Evolutionary conservation across 2,329 filamentous ascomycete genomes (phyloP).

Genomic region (Colletotrichum lindemuthianum): DNA sequence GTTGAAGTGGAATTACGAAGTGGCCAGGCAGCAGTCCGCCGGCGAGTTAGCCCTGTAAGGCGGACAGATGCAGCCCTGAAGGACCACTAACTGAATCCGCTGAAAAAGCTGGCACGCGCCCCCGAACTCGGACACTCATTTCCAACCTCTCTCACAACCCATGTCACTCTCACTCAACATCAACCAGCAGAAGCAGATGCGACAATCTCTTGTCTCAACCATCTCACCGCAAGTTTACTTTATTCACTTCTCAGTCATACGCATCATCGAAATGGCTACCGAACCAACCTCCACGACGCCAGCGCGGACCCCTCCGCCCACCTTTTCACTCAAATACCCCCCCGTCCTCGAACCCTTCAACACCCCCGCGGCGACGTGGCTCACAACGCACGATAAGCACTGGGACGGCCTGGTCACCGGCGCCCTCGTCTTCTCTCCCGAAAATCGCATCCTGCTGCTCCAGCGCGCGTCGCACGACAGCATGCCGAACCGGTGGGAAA

Average conservation of each 20-base stretch:
- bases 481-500: slow-evolving; percentile 58
- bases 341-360: slow-evolving; percentile 36
- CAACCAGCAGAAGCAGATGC: background rate
- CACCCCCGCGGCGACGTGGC: slow-evolving; percentile 35
- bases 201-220: too few species aligned
- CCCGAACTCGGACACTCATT: too few species aligned
- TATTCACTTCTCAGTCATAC: too few species aligned
- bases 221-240: too few species aligned
- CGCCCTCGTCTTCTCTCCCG: slow-evolving; percentile 48
- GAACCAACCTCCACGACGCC: background rate
- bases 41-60: background rate
- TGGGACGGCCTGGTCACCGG: slow-evolving; percentile 44
- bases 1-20: too few species aligned
- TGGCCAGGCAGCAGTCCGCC: background rate
- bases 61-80: background rate
- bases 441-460: slow-evolving; percentile 53
- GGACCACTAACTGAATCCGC: background rate
- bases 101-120: background rate
- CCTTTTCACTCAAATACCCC: slow-evolving; percentile 34
- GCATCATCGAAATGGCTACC: background rate
- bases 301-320: slow-evolving; percentile 12
- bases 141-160: background rate
- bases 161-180: background rate
- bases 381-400: slow-evolving; percentile 27
- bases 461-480: slow-evolving; percentile 57